Evolutionary conservation across 2,329 filamentous ascomycete species (phyloP), one percentile per base, ranked within the genome.

Genomic region (Conoideocrella luteorostrata): DNA sequence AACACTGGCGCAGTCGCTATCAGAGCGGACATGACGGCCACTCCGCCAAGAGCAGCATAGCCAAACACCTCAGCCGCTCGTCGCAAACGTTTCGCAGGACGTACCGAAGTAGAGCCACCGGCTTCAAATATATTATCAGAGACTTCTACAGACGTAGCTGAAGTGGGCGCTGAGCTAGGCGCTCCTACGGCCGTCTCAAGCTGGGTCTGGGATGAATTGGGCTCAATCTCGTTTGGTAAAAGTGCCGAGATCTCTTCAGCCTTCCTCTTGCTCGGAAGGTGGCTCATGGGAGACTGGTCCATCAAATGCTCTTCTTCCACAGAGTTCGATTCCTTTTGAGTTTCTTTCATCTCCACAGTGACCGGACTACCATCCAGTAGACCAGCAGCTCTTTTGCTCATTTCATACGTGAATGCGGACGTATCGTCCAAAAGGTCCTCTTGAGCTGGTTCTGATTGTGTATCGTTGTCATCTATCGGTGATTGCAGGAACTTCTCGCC

Each of bases 21-120:
- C 28, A 67, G 48, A 4, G 62, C 64, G 20, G 63, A 62, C 57
- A 67, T 60, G 30, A 66, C 64, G n/a, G 63, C 63, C 7, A 63
- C 53, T 17, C 64, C 64, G 7, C 64, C 64, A 3, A 67, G 50
- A 5, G 64, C 60, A 10, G 60, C 63, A 29, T 60, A 62, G 7
- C 64, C 62, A 20, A 66, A 48, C 0, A 57, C 57, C 40, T 67
- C 64, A 4, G 62, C 64, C 33, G 58, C 58, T 37, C 56, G 58
- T 11, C 60, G 59, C 33, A 66, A 46, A 5, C 63, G 58, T 38
- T 66, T 67, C 4, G 24, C 42, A 13, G 59, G 56, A 9, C 50
- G 52, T 4, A 44, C 30, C 7, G 34, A 5, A 20, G 7, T 13
- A 15, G 26, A 21, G 20, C 3, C 7, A 3, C 11, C 12, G 12